phyloP scores from a whole-genome alignment of 2,329 filamentous ascomycete species.

The Rugonectria rugulosa region DNA sequence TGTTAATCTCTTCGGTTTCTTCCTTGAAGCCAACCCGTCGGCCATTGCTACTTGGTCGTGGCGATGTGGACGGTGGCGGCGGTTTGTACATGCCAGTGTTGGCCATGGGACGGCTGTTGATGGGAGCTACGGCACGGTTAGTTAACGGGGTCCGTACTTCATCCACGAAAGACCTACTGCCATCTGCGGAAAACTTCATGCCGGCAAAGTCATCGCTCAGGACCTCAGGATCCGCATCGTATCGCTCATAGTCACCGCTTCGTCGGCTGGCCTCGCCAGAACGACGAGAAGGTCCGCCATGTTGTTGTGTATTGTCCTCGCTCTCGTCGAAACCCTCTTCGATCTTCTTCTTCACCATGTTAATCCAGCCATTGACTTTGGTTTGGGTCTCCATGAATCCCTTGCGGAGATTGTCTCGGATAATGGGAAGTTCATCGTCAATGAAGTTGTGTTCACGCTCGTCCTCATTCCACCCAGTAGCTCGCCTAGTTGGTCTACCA shows the following conservation, averaged over 20 bases:
- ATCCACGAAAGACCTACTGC: conserved; percentile 57
- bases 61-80: conserved; percentile 60
- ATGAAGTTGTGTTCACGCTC: conserved; percentile 89
- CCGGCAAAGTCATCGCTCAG: conserved; percentile 87
- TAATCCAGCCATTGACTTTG: conserved; percentile 93
- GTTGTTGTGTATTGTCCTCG: conserved; percentile 51
- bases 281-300: conserved; percentile 51
- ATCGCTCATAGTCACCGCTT: conserved; percentile 88
- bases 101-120: conserved; percentile 66
- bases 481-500: conserved; percentile 47
- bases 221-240: conserved; percentile 92
- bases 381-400: conserved; percentile 94
- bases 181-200: conserved; percentile 68
- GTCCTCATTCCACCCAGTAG: conserved; percentile 55
- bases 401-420: conserved; percentile 91
- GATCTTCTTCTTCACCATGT: conserved; percentile 88
- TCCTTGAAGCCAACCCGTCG: conserved; percentile 67
- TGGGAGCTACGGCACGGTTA: conserved; percentile 40
- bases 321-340: conserved; percentile 86
- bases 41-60: conserved; percentile 54
- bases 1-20: conserved; percentile 78
- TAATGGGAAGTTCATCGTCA: conserved; percentile 93
- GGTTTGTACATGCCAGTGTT: conserved; percentile 86
- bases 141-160: neutral
- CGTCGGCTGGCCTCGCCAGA: conserved; percentile 70